phyloP scores from a whole-genome alignment of 305 asterid genomes.

The Fraxinus dipetala region DNA sequence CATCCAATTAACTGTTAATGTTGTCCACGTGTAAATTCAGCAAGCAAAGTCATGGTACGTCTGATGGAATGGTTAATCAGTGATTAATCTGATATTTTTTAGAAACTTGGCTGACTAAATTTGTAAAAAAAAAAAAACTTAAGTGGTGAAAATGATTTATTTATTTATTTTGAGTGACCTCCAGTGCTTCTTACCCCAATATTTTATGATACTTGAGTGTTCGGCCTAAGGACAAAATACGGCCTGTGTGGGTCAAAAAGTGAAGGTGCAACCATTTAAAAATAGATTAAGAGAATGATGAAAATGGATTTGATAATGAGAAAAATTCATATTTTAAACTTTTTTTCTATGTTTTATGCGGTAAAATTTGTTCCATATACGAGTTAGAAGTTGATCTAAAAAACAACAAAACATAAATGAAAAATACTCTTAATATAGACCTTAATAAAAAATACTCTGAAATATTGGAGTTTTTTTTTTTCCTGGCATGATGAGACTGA shows the following conservation, averaged over 20 bases:
- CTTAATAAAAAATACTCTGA: too few relatives aligned
- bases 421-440: not conserved
- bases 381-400: not conserved
- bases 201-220: not conserved
- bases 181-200: not conserved
- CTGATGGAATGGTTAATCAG: not conserved
- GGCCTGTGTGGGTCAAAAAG: not conserved
- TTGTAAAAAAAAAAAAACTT: not conserved
- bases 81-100: not conserved
- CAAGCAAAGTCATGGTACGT: too few relatives aligned
- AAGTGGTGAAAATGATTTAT: not conserved
- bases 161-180: not conserved
- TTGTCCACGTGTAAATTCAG: not conserved
- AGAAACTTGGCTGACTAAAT: not conserved
- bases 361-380: not conserved
- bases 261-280: not conserved
- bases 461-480: not conserved
- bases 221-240: not conserved
- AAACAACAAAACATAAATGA: not conserved
- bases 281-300: not conserved
- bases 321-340: not conserved
- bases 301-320: not conserved
- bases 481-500: not conserved
- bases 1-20: not conserved
- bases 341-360: not conserved